Base-by-base conservation (phyloP, 345 rosid genomes). In the Salix viminalis region DNA sequence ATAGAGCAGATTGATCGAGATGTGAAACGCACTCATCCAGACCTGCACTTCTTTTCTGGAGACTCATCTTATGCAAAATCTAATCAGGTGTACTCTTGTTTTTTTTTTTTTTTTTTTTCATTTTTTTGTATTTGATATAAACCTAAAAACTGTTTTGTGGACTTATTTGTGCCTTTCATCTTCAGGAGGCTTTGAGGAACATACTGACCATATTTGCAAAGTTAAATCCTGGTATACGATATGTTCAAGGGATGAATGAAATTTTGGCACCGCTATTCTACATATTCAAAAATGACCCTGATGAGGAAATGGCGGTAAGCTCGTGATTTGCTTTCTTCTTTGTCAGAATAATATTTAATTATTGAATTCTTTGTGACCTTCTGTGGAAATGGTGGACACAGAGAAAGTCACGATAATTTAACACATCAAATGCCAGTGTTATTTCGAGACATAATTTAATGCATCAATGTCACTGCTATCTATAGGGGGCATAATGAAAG, bases 241-340 rank as follows among this genome's bases (percentile, higher is more conserved):
- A 95, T 84, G 97, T 95, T 71, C 99, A 95, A 88, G 99, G 99
- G 86, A 95, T 95, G 99, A 95, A 95, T 74, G 99, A 95, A 81
- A 87, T 93, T 80, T 79, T 93, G 89, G 99, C 99, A 74, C 99
- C 97, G 61, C 76, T 95, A 72, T 95, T 75, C 77, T 95, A 95
- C 80, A 89, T 93, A 46, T 95, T 93, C 82, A 91, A 68, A 83
- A 95, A 88, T 79, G 97, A 95, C 70, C 92, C 93, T 1, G 94
- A 95, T 37, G 90, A 79, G 81, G 96, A 87, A 79, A 88, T 86
- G 89, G 89, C 90, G 77, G 97, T 95, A 81, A 58, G 62, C 7
- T 4, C 14, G 5, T 58, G 14, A 2, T 58, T 58, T 58, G 28
- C 62, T 58, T 58, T 58, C 28, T n/a, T n/a, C 11, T 58, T 58